Conservation (phyloP, 108 stramenopile species). For the Fistulifera solaris region DNA sequence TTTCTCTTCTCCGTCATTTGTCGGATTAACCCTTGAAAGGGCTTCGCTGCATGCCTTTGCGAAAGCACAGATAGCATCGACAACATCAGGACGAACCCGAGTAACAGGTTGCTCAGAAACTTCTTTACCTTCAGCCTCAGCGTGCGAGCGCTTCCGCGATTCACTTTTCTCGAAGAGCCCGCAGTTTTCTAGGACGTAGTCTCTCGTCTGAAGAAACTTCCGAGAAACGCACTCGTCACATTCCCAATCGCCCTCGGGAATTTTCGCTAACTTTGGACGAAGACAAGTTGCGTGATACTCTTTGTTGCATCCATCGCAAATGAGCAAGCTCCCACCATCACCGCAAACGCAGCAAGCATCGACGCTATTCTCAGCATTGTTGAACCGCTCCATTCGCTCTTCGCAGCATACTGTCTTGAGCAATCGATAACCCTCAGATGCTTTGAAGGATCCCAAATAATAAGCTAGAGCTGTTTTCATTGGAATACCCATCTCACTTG, state of each 20-base stretch:
- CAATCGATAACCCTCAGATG: slow-evolving; percentile 52
- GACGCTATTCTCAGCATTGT: slow-evolving; percentile 18
- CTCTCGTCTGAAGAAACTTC: slow-evolving; percentile 22
- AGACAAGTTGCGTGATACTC: slow-evolving; percentile 71
- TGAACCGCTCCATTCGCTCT: slow-evolving; percentile 21
- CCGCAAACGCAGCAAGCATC: slow-evolving; percentile 63
- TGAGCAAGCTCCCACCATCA: slow-evolving; percentile 67
- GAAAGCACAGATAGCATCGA: not conserved
- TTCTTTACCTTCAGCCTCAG: not conserved
- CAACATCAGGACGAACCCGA: slow-evolving; percentile 1
- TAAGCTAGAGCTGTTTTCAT: slow-evolving; percentile 40
- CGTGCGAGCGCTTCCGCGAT: too few relatives aligned
- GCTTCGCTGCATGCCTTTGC: slow-evolving; percentile 1
- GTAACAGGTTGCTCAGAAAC: not conserved
- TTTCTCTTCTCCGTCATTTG: too few relatives aligned
- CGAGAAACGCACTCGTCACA: slow-evolving; percentile 56
- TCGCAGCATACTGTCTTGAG: slow-evolving; percentile 39
- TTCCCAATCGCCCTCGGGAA: slow-evolving; percentile 71
- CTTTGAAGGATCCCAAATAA: slow-evolving; percentile 61
- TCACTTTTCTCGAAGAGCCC: slow-evolving; percentile 4
- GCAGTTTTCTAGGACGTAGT: slow-evolving; percentile 16
- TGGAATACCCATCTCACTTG: slow-evolving; percentile 35
- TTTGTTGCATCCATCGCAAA: slow-evolving; percentile 73
- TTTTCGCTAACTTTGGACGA: slow-evolving; percentile 31
- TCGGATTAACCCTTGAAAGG: not conserved